Percentiles rank a stretch among this genome's conserved stretches.
Evolutionary conservation across 805 yeast species (phyloP).

Genomic region (Nakazawaea populi): DNA sequence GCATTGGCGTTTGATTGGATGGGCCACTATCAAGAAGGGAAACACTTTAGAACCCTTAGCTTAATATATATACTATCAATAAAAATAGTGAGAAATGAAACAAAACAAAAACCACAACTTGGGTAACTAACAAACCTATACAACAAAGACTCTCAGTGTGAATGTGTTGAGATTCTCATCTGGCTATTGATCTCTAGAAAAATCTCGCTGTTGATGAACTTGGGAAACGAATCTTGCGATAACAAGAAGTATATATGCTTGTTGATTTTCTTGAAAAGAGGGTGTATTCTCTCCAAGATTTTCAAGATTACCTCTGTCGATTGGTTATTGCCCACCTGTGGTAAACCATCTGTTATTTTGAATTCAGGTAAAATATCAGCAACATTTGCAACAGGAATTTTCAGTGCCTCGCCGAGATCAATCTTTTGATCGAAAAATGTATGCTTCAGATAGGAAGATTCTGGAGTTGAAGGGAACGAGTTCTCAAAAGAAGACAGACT

Average conservation of each 20-base stretch:
- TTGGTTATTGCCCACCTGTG: neutral
- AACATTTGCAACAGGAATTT: too few species aligned
- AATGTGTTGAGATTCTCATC: conserved; percentile 10
- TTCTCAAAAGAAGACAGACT: conserved; percentile 28
- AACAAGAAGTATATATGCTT: conserved; percentile 48
- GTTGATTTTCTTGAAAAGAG: conserved; percentile 44
- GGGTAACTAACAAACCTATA: too few species aligned
- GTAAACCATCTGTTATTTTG: too few species aligned
- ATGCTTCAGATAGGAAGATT: neutral
- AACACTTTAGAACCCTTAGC: conserved; percentile 77
- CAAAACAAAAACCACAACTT: neutral
- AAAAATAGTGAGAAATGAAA: neutral
- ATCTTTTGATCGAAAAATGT: neutral
- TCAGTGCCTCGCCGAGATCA: neutral
- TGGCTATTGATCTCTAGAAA: conserved; percentile 24
- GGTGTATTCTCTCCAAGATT: conserved; percentile 31
- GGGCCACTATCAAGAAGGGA: conserved; percentile 98
- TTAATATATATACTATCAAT: conserved; percentile 16
- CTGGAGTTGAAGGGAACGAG: conserved; percentile 8
- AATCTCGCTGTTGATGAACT: conserved; percentile 45
- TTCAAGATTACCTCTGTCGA: conserved; percentile 18
- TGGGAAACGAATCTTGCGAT: conserved; percentile 71
- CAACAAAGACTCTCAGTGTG: neutral
- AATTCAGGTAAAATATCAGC: too few species aligned
- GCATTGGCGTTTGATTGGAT: conserved; percentile 99